Conservation (phyloP, 2,329 filamentous ascomycete genomes). For the Cytospora chrysosperma region DNA sequence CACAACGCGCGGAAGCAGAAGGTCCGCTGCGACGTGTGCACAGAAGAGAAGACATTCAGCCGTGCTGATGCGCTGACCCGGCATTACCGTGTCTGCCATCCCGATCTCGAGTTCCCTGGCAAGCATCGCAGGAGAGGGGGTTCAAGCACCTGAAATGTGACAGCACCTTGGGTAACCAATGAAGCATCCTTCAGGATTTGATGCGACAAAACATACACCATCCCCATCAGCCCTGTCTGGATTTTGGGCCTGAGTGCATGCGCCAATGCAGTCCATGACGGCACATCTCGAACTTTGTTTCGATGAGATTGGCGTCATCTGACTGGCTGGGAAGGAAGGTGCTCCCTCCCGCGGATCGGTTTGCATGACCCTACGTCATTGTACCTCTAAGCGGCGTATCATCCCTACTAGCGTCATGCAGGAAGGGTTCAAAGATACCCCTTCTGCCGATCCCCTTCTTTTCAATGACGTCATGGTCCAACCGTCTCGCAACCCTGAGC, state of each 20-base stretch:
- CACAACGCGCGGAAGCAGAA: slow-evolving; percentile 95
- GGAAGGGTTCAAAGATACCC: not conserved
- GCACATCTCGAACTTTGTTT: slow-evolving; percentile 4
- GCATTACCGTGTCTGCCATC: slow-evolving; percentile 93
- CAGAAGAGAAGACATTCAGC: slow-evolving; percentile 96
- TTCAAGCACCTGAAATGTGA: slow-evolving; percentile 18
- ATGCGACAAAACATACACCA: not conserved
- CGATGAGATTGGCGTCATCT: slow-evolving; percentile 16
- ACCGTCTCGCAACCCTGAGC: not conserved
- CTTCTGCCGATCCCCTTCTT: not conserved
- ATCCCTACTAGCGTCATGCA: not conserved
- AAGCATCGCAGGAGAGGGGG: slow-evolving; percentile 47
- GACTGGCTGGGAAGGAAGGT: slow-evolving; percentile 9
- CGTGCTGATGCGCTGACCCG: slow-evolving; percentile 90
- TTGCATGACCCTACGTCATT: slow-evolving; percentile 2
- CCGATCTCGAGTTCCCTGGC: slow-evolving; percentile 79
- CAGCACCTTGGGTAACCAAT: not conserved
- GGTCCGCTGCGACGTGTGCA: slow-evolving; percentile 88
- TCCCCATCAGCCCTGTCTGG: not conserved
- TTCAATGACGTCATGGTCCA: not conserved
- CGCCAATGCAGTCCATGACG: slow-evolving; percentile 7
- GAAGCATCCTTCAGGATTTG: not conserved
- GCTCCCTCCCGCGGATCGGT: slow-evolving; percentile 1
- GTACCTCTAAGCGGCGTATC: not conserved
- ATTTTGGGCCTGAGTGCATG: not conserved